Base-by-base conservation (phyloP, 1,284 basidiomycete species). In the Testicularia cyperi region DNA sequence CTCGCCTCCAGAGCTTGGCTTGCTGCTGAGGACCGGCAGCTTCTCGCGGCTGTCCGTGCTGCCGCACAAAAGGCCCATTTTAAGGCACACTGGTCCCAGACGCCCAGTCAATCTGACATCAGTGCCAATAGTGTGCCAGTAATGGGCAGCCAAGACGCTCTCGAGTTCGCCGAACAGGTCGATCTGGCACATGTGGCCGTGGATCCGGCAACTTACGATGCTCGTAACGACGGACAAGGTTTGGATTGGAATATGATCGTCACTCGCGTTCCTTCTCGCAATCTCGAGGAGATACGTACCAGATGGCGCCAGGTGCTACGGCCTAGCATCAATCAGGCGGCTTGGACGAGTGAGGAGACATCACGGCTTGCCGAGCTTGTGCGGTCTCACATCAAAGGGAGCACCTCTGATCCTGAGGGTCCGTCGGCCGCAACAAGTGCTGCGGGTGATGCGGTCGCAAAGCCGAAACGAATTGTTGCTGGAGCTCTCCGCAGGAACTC, bases 231-330 rank as follows among this genome's bases (percentile, higher is more conserved):
- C 22, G 27, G 7, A 35, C 9, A 21, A 1, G 22, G 46, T 1
- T 30, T 62, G 5, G 58, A 62, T 16, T 62, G 58, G 58, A 28
- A 31, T 5, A 52, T 53, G 2, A 44, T 62, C n/a, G 44, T 47
- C 6, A 34, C 35, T 0, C 43, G 58, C 6, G 24, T 62, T 3
- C 47, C 47, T 1, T 35, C 33, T 19, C 44, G 58, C 7, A 56
- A 31, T 24, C 22, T 56, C 20, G 44, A 56, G n/a, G 52, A 62
- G 24, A 20, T 44, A 29, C 42, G 38, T 29, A 62, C 58, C 5
- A 39, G 58, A 5, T 62, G 58, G 58, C 44, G 52, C 16, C 37
- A 38, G 9, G 29, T 52, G 1, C 34, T 62, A 14, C 48, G 47
- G 12, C 58, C 58, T 3, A 44, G 58, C 38, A 27, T 62, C 38